Base-by-base conservation (phyloP, 2,329 filamentous ascomycete species). In the Epichloe festucae region DNA sequence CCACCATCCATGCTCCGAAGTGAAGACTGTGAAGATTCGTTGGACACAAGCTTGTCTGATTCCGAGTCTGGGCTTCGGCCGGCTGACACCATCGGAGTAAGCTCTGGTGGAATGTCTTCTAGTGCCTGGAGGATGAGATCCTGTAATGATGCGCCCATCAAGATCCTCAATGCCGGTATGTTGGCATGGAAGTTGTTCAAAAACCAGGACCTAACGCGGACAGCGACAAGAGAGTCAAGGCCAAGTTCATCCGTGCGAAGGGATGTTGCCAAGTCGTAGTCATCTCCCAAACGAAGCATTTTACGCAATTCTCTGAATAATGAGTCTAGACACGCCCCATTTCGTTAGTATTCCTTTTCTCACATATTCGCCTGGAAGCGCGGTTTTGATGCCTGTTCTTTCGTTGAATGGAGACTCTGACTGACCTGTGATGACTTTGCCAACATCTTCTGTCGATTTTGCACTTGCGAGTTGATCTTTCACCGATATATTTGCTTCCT, bases 161-260 rank as follows among this genome's bases (percentile, higher is more conserved):
- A 49, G 11, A 67, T 56, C 52, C 72, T 72, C 3, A 77, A 60
- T 1, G 76, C 68, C 0, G 73, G 70, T 1, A 77, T 65, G 45
- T 77, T 70, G 0, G 70, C 60, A 0, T 69, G 56, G 0, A 62
- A 47, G 14, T 71, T 62, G 48, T 74, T 74, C 23, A 70, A 47
- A 55, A 77, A 75, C 75, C 75, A 79, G 1, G 70, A 63, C 2
- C 74, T 67, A 2, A 73, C 70, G 64, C 63, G 62, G 0, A 66
- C 63, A n/a, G 64, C 64, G 0, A 66, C 54, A 8, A 68, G 52
- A 0, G 63, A 63, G 49, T 67, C 65, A 7, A 65, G 54, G 1
- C 63, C 64, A 2, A 65, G 50, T 5, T 64, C 46, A 39, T 35
- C 34, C 6, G 21, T 49, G 12, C 45, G 45, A 23, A 31, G 11